Evolutionary conservation across 75 land plant genomes (phyloP).

Genomic region (Ceratopteris richardii): DNA sequence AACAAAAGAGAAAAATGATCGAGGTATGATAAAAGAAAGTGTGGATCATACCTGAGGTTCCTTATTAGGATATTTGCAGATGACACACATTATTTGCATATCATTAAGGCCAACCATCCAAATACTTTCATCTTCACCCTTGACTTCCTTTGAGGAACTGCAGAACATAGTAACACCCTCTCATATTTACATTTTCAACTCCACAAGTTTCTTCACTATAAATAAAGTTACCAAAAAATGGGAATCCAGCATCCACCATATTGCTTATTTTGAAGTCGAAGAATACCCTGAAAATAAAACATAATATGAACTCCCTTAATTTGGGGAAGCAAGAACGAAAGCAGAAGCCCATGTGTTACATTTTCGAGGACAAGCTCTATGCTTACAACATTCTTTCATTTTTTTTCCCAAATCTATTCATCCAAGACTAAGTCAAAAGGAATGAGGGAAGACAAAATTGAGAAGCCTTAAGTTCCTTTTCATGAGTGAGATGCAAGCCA

Average conservation of each 20-base stretch:
- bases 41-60: conserved; percentile 86
- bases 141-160: conserved; percentile 68
- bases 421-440: background rate
- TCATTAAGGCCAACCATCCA: conserved; percentile 88
- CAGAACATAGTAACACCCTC: background rate
- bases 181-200: background rate
- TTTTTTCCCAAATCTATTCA: background rate
- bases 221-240: conserved; percentile 58
- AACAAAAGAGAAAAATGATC: too few relatives aligned
- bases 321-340: too few relatives aligned
- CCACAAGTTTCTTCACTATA: conserved; percentile 1
- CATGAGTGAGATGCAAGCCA: too few relatives aligned
- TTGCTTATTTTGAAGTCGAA: conserved; percentile 56
- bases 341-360: too few relatives aligned
- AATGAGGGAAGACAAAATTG: too few relatives aligned
- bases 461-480: too few relatives aligned
- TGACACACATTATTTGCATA: conserved; percentile 64
- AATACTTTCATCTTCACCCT: conserved; percentile 51
- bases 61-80: conserved; percentile 71
- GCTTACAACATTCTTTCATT: too few relatives aligned
- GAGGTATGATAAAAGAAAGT: too few relatives aligned
- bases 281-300: conserved; percentile 42
- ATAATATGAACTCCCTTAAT: too few relatives aligned
- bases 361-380: too few relatives aligned
- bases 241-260: conserved; percentile 91